phyloP scores from a whole-genome alignment of 2,329 filamentous ascomycete species.

The Penicillium sp. region DNA sequence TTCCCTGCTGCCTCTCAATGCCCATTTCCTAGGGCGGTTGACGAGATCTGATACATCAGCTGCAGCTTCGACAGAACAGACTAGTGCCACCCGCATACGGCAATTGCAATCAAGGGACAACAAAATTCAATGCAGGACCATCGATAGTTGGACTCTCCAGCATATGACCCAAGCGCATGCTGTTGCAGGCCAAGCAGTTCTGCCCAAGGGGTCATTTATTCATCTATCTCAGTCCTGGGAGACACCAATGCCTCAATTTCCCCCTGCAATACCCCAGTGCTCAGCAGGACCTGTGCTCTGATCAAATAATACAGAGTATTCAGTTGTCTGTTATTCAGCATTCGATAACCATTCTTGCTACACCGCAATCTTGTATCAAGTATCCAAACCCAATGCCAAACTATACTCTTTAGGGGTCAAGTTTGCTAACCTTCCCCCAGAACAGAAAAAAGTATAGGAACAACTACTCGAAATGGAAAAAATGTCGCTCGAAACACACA shows the following conservation, averaged over 20 bases:
- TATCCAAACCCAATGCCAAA: not conserved
- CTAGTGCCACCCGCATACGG: not conserved
- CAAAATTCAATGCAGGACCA: not conserved
- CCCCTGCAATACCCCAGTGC: not conserved
- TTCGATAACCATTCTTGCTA: not conserved
- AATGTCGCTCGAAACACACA: not conserved
- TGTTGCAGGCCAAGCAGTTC: not conserved
- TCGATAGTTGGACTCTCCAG: conserved; percentile 3
- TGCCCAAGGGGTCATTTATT: not conserved
- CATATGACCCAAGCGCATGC: conserved; percentile 2
- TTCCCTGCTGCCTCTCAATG: not conserved
- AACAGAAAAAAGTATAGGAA: not conserved
- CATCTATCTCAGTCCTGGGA: not conserved
- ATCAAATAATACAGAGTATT: not conserved
- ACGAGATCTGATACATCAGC: conserved; percentile 3
- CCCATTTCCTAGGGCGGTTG: not conserved
- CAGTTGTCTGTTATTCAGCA: not conserved
- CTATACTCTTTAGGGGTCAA: not conserved
- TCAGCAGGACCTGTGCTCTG: too few species aligned
- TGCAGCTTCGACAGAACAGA: not conserved
- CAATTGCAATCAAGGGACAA: conserved; percentile 6
- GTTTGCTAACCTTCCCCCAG: not conserved
- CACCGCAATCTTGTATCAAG: not conserved
- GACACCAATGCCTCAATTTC: not conserved
- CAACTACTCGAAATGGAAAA: not conserved